These are phyloP conservation scores for Eimeria acervulina DNA, from an alignment of 169 alveolate species.

Conservation along the genomic window DNA sequence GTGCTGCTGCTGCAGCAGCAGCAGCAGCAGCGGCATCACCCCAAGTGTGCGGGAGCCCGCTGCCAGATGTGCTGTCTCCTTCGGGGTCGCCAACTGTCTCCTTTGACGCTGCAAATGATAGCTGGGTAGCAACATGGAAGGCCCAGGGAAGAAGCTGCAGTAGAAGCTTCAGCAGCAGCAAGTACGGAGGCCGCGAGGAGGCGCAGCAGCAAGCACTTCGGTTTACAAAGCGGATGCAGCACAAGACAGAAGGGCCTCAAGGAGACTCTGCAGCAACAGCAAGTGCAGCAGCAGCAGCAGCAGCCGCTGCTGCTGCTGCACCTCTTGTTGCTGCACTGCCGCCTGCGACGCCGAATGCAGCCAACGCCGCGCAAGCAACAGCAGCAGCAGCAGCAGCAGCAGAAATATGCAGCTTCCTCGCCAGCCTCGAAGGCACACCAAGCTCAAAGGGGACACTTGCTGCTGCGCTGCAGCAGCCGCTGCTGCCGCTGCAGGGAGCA, in stretches of 20 bases:
- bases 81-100: slow-evolving; percentile 67
- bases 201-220: slow-evolving; percentile 58
- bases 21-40: not conserved
- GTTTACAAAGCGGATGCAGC: slow-evolving; percentile 34
- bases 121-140: slow-evolving; percentile 73
- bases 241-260: not conserved
- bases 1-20: not conserved
- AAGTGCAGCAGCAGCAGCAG: not conserved
- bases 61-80: slow-evolving; percentile 30
- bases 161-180: slow-evolving; percentile 58
- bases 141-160: slow-evolving; percentile 46
- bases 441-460: not conserved
- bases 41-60: not conserved
- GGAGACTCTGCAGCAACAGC: slow-evolving; percentile 23
- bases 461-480: slow-evolving; percentile 37
- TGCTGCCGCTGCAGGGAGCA: not conserved
- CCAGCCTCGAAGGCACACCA: not conserved
- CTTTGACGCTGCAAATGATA: slow-evolving; percentile 68
- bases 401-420: not conserved
- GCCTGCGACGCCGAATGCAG: not conserved
- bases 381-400: slow-evolving; percentile 72
- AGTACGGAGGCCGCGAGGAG: slow-evolving; percentile 62
- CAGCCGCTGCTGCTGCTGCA: slow-evolving; percentile 45
- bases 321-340: not conserved
- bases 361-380: not conserved